phyloP scores from a whole-genome alignment of 768 basidiomycete genomes.

The Naganishia onofrii region DNA sequence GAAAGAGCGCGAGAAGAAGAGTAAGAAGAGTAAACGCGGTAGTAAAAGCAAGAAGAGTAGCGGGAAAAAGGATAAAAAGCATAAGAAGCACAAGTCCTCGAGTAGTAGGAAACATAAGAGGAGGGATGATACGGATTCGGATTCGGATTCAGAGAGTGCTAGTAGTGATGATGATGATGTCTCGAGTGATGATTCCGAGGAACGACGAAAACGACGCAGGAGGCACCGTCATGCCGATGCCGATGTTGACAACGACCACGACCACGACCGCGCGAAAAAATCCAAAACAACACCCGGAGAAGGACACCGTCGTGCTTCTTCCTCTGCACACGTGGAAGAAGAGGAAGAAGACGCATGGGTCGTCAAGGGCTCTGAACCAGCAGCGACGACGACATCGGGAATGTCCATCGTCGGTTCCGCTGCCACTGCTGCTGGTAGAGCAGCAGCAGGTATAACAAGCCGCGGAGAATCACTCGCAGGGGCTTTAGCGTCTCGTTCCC shows the following conservation, averaged over 20 bases:
- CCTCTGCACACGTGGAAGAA: background rate
- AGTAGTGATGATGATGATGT: constrained; percentile 12
- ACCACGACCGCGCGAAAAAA: constrained; percentile 6
- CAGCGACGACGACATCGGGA: too few relatives aligned
- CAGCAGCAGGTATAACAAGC: constrained; percentile 34
- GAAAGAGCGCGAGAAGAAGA: constrained; percentile 44
- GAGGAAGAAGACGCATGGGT: constrained; percentile 51
- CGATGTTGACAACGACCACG: background rate
- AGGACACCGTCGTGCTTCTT: too few relatives aligned
- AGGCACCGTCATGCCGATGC: background rate
- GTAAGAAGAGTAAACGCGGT: constrained; percentile 46
- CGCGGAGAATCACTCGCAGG: constrained; percentile 1
- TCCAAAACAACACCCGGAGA: background rate
- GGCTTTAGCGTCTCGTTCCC: constrained; percentile 25
- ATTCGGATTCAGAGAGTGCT: background rate
- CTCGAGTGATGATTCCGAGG: constrained; percentile 22
- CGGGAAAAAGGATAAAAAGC: constrained; percentile 42
- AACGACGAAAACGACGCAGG: constrained; percentile 40
- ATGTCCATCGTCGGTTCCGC: constrained; percentile 36
- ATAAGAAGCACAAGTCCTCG: constrained; percentile 49
- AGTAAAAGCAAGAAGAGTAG: constrained; percentile 51
- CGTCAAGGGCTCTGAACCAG: constrained; percentile 37
- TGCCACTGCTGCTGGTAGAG: constrained; percentile 27
- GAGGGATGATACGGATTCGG: constrained; percentile 38
- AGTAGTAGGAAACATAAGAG: constrained; percentile 45